Evolutionary conservation across 1,284 basidiomycete species (phyloP).

Genomic region (Puccinia hordei): DNA sequence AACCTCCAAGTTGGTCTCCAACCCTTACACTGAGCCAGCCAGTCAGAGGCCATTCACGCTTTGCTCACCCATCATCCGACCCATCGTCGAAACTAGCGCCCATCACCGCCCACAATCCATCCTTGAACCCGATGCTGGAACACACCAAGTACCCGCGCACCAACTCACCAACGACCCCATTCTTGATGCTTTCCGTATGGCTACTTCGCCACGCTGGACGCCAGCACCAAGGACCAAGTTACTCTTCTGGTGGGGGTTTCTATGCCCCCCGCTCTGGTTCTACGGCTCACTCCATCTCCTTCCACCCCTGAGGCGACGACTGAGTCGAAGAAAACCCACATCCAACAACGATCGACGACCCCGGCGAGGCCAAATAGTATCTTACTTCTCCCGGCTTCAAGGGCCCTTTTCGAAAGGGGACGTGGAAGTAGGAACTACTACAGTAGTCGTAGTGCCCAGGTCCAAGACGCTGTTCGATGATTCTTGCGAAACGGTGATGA

Average conservation of each 20-base stretch:
- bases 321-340: neutral
- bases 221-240: slow-evolving; percentile 9
- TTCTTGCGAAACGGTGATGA: neutral
- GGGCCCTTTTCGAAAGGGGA: slow-evolving; percentile 59
- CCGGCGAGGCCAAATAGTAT: slow-evolving; percentile 49
- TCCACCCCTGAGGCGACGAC: slow-evolving; percentile 1
- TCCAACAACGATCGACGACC: neutral
- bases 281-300: slow-evolving; percentile 27
- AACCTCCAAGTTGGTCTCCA: slow-evolving; percentile 8
- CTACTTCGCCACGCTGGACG: slow-evolving; percentile 10
- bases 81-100: neutral
- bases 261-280: slow-evolving; percentile 31
- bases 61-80: neutral
- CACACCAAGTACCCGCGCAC: neutral
- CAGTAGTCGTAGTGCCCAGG: slow-evolving; percentile 12
- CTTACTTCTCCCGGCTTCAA: slow-evolving; percentile 55
- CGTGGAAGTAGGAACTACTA: slow-evolving; percentile 21
- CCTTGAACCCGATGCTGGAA: neutral
- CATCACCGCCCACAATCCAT: neutral
- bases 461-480: slow-evolving; percentile 10
- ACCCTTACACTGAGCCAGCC: neutral
- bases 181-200: slow-evolving; percentile 7
- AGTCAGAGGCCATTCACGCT: slow-evolving; percentile 12
- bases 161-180: slow-evolving; percentile 1
- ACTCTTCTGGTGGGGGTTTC: slow-evolving; percentile 33